Conservation (phyloP, 2,329 filamentous ascomycete genomes). For the Phoma sp. region DNA sequence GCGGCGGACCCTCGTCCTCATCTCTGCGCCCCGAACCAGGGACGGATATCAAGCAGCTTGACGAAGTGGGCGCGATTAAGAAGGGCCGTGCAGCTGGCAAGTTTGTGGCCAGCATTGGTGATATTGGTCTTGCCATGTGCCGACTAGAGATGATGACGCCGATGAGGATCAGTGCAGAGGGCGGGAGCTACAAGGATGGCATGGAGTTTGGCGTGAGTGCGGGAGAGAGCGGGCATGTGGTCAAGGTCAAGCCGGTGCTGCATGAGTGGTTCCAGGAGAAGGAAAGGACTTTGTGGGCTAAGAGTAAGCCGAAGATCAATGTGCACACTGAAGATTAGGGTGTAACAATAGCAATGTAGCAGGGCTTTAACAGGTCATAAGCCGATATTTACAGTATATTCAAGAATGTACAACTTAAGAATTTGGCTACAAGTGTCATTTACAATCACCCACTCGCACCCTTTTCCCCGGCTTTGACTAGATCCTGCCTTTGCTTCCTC, state of each 20-base stretch:
- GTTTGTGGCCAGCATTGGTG: slow-evolving; percentile 79
- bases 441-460: not conserved
- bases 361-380: not conserved
- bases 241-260: slow-evolving; percentile 68
- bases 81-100: slow-evolving; percentile 76
- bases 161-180: slow-evolving; percentile 71
- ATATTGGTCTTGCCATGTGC: slow-evolving; percentile 85
- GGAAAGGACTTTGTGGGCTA: slow-evolving; percentile 41
- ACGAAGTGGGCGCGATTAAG: slow-evolving; percentile 48
- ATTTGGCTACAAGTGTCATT: too few species aligned
- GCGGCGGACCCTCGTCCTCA: slow-evolving; percentile 3
- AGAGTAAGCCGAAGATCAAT: slow-evolving; percentile 23
- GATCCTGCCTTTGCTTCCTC: slow-evolving; percentile 34
- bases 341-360: too few species aligned
- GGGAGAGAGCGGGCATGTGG: slow-evolving; percentile 21
- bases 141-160: slow-evolving; percentile 91
- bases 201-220: slow-evolving; percentile 55
- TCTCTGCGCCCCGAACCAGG: slow-evolving; percentile 40
- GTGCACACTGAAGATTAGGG: not conserved
- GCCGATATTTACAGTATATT: too few species aligned
- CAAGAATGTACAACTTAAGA: too few species aligned
- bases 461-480: not conserved
- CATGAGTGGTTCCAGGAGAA: slow-evolving; percentile 71
- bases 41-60: slow-evolving; percentile 61
- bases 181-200: slow-evolving; percentile 63